phyloP scores from a whole-genome alignment of 176 grass and related monocot species.

The Thinopyrum elongatum region DNA sequence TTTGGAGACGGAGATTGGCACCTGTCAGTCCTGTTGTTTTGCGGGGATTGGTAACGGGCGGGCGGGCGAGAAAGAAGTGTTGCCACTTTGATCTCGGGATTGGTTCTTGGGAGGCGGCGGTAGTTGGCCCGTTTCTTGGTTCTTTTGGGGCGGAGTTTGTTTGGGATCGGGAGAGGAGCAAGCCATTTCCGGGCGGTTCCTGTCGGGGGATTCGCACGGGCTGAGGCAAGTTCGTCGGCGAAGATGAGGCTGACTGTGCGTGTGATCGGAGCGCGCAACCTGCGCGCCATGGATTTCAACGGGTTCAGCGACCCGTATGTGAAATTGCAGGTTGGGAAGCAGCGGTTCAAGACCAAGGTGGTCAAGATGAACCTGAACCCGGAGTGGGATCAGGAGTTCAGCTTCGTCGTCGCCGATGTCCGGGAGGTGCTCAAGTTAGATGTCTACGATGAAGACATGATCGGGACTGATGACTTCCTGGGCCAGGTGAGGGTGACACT shows the following conservation, averaged over 20 bases:
- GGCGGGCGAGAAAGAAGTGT: background rate
- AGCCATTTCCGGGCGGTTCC: constrained; percentile 10
- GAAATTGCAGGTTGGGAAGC: constrained; percentile 71
- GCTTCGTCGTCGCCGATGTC: constrained; percentile 56
- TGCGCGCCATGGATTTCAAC: constrained; percentile 72
- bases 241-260: constrained; percentile 76
- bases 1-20: background rate
- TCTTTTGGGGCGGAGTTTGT: background rate
- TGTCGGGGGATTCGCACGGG: constrained; percentile 7
- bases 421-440: constrained; percentile 64
- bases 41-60: background rate
- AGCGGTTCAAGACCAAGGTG: constrained; percentile 73
- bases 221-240: background rate
- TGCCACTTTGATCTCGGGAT: constrained; percentile 21
- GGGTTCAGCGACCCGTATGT: constrained; percentile 85
- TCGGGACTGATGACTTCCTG: constrained; percentile 75
- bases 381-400: constrained; percentile 90
- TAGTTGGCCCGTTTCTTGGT: constrained; percentile 9
- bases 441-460: constrained; percentile 75
- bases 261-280: constrained; percentile 72
- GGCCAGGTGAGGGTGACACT: constrained; percentile 69
- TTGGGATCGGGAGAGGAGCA: background rate
- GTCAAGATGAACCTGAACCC: constrained; percentile 90
- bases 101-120: constrained; percentile 1
- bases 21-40: background rate